These are phyloP conservation scores for Tremella mesenterica DNA, from an alignment of 768 basidiomycete genomes.

Conservation along the genomic window DNA sequence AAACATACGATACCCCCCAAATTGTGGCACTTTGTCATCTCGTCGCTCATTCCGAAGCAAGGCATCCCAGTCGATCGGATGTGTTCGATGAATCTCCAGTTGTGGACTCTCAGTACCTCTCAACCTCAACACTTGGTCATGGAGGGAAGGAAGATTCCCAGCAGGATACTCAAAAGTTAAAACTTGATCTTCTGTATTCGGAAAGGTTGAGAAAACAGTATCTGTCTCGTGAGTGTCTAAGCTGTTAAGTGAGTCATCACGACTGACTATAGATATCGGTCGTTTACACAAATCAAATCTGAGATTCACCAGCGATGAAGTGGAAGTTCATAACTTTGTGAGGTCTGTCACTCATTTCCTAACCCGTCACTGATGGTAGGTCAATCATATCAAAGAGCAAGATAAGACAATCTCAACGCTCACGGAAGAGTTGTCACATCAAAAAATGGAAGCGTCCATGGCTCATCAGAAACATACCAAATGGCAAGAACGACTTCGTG, in stretches of 20 bases:
- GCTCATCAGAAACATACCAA: conserved; percentile 71
- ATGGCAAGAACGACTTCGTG: conserved; percentile 74
- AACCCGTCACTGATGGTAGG: conserved; percentile 15
- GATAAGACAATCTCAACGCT: conserved; percentile 24
- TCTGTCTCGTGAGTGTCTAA: conserved; percentile 24
- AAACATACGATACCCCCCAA: conserved; percentile 43
- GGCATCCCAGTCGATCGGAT: conserved; percentile 2
- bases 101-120: too few relatives aligned
- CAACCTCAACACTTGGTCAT: conserved; percentile 14
- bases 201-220: conserved; percentile 29
- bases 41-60: conserved; percentile 29
- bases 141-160: conserved; percentile 12
- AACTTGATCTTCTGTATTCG: too few relatives aligned
- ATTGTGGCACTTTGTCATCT: conserved; percentile 26
- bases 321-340: conserved; percentile 38
- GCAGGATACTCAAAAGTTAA: too few relatives aligned
- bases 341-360: conserved; percentile 2
- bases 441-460: conserved; percentile 62
- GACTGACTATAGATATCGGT: conserved; percentile 26
- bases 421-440: conserved; percentile 55
- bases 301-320: conserved; percentile 36
- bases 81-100: neutral
- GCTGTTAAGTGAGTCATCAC: conserved; percentile 2
- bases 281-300: conserved; percentile 28
- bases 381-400: conserved; percentile 38